Conservation (phyloP, 805 yeast species). For the Priceomyces melissophilus region DNA sequence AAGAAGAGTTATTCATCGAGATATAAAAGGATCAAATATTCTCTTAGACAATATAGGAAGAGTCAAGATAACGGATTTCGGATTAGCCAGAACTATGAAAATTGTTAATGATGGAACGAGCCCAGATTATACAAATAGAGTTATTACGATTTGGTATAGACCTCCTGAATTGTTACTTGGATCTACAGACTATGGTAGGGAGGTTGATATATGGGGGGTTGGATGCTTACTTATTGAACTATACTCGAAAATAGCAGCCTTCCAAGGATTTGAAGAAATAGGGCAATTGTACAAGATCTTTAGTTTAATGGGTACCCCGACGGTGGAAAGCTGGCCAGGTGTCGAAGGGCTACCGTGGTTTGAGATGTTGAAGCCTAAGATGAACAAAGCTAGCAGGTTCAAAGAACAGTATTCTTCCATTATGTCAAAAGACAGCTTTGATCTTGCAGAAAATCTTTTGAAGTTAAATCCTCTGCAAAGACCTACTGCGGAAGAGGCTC, state of each 20-base stretch:
- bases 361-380: slow-evolving; percentile 69
- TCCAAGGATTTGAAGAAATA: slow-evolving; percentile 87
- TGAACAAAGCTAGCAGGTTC: slow-evolving; percentile 29
- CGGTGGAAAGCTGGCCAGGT: slow-evolving; percentile 68
- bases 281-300: slow-evolving; percentile 77
- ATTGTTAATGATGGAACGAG: slow-evolving; percentile 46
- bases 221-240: slow-evolving; percentile 88
- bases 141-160: slow-evolving; percentile 94
- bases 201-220: slow-evolving; percentile 95
- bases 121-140: slow-evolving; percentile 90
- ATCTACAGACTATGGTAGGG: slow-evolving; percentile 83
- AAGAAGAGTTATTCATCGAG: slow-evolving; percentile 70
- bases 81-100: slow-evolving; percentile 75
- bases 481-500: slow-evolving; percentile 65
- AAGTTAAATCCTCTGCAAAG: slow-evolving; percentile 67
- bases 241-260: slow-evolving; percentile 69
- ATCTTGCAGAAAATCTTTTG: slow-evolving; percentile 62
- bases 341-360: slow-evolving; percentile 88
- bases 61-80: slow-evolving; percentile 77
- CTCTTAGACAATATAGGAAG: slow-evolving; percentile 60
- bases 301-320: slow-evolving; percentile 85
- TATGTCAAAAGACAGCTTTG: slow-evolving; percentile 53
- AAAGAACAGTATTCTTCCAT: slow-evolving; percentile 30
- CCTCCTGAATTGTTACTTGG: slow-evolving; percentile 94
- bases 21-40: slow-evolving; percentile 78